phyloP scores from a whole-genome alignment of 2,329 filamentous ascomycete species.

The Cryphonectria radicalis region DNA sequence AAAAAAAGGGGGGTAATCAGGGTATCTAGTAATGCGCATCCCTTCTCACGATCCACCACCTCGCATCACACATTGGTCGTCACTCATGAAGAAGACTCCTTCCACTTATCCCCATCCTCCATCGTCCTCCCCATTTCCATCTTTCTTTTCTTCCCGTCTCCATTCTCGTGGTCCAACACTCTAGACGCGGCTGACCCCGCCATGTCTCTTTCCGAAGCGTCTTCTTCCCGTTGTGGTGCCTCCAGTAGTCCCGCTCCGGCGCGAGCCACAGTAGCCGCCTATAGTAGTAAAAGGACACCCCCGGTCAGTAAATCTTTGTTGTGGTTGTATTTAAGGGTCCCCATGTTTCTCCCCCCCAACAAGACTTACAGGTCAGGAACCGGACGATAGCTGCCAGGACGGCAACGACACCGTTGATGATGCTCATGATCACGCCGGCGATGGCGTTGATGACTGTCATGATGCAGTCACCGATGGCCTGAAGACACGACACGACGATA shows the following conservation, averaged over 20 bases:
- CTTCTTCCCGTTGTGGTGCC: background rate
- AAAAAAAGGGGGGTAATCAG: background rate
- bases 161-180: background rate
- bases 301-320: background rate
- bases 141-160: background rate
- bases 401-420: constrained; percentile 68
- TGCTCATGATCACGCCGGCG: constrained; percentile 65
- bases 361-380: constrained; percentile 59
- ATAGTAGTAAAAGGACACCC: too few relatives aligned
- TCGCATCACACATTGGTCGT: background rate
- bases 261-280: constrained; percentile 16
- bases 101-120: too few relatives aligned
- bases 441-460: constrained; percentile 65
- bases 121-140: background rate
- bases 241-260: background rate
- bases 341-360: too few relatives aligned
- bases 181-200: constrained; percentile 8
- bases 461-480: constrained; percentile 28
- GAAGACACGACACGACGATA: constrained; percentile 28
- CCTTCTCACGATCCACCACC: background rate
- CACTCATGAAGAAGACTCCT: background rate
- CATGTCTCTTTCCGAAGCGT: background rate
- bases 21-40: constrained; percentile 7
- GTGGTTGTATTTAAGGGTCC: background rate
- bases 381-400: constrained; percentile 69